Conservation (phyloP, 2,329 filamentous ascomycete genomes). For the Penicillium sp. region DNA sequence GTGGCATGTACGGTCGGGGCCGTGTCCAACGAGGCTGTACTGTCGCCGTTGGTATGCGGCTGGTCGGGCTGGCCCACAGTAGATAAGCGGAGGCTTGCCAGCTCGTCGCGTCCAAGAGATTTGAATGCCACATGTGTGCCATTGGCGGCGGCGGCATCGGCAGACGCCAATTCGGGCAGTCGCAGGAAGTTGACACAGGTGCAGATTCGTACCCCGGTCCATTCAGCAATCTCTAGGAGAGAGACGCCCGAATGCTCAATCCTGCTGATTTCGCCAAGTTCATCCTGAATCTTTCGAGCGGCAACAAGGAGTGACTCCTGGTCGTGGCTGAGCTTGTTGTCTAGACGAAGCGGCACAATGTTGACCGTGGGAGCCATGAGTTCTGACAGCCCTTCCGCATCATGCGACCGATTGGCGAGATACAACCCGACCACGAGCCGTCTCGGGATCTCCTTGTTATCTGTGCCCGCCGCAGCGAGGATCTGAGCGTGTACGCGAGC, state of each 20-base stretch:
- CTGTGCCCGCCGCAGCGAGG: slow-evolving; percentile 3
- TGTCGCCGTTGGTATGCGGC: slow-evolving; percentile 12
- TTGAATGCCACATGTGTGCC: slow-evolving; percentile 5
- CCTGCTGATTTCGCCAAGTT: slow-evolving; percentile 59
- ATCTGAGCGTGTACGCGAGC: slow-evolving; percentile 49
- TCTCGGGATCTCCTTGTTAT: slow-evolving; percentile 6
- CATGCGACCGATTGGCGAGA: slow-evolving; percentile 67
- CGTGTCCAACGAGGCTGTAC: slow-evolving; percentile 5
- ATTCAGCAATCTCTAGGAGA: slow-evolving; percentile 66
- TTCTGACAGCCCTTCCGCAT: slow-evolving; percentile 47
- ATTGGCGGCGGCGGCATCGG: background rate
- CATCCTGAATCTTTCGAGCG: slow-evolving; percentile 61
- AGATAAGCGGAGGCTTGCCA: slow-evolving; percentile 4
- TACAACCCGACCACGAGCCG: slow-evolving; percentile 71
- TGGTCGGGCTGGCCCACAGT: background rate
- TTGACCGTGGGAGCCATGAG: slow-evolving; percentile 69
- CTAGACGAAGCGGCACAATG: slow-evolving; percentile 66
- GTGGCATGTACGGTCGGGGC: slow-evolving; percentile 2
- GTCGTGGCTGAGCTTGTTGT: slow-evolving; percentile 20
- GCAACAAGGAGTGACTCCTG: slow-evolving; percentile 42
- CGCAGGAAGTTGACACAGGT: slow-evolving; percentile 79
- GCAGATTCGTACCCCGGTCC: slow-evolving; percentile 68
- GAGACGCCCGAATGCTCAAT: slow-evolving; percentile 55
- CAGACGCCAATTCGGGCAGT: slow-evolving; percentile 40
- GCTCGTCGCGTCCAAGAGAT: slow-evolving; percentile 10